Percentiles rank a stretch among this genome's conserved stretches.
Evolutionary conservation across 2,329 filamentous ascomycete genomes (phyloP).

Genomic region (Verticillium albo-atrum): DNA sequence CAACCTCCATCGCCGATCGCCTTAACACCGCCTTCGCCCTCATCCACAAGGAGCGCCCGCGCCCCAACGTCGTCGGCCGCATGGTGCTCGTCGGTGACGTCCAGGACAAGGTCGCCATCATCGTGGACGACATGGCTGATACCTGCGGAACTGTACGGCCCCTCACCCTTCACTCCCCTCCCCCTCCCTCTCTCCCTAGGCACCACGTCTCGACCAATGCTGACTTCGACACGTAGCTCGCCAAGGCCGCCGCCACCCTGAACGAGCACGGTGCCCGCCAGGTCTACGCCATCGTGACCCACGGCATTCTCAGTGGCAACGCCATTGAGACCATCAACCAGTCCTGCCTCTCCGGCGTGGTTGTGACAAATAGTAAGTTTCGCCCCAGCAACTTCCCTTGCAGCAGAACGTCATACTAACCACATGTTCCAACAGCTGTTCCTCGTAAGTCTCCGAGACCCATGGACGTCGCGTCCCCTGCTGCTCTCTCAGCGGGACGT

Average conservation of each 20-base stretch:
- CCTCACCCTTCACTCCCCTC: conserved; percentile 83
- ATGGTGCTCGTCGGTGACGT: conserved; percentile 93
- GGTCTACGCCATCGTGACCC: conserved; percentile 91
- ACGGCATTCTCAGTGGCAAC: conserved; percentile 83
- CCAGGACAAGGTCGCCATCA: conserved; percentile 82
- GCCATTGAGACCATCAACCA: conserved; percentile 82
- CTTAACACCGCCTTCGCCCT: conserved; percentile 79
- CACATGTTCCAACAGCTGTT: conserved; percentile 21
- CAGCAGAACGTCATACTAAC: conserved; percentile 19
- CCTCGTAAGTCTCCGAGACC: conserved; percentile 19
- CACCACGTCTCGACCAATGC: background rate
- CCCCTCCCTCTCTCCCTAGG: conserved; percentile 47
- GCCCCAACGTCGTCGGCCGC: conserved; percentile 74
- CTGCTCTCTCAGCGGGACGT: background rate
- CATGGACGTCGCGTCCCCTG: background rate
- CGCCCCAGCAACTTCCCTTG: background rate
- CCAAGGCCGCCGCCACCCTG: conserved; percentile 84
- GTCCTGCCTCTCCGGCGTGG: conserved; percentile 69
- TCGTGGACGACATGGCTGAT: conserved; percentile 97
- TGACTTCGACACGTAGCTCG: conserved; percentile 24
- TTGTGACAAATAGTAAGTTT: conserved; percentile 76
- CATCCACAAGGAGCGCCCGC: conserved; percentile 74
- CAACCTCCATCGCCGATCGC: conserved; percentile 80
- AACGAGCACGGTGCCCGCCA: conserved; percentile 82
- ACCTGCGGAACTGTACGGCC: conserved; percentile 84